Conservation (phyloP, 1,284 basidiomycete species). For the Marasmius fiardii region DNA sequence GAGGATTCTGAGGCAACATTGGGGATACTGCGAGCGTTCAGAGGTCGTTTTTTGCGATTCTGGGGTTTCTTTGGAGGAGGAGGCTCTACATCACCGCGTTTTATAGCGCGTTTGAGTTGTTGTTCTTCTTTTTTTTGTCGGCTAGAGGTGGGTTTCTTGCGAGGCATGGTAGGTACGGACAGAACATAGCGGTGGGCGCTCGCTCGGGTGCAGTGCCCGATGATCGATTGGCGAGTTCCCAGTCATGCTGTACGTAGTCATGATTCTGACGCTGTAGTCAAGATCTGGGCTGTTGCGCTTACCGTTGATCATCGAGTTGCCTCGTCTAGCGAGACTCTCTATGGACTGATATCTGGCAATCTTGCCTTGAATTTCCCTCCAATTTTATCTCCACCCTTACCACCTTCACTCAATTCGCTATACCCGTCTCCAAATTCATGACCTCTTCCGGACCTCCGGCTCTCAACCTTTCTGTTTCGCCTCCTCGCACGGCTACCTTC, state of each 20-base stretch:
- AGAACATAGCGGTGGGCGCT: too few species aligned
- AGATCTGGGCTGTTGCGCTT: background rate
- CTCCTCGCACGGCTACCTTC: constrained; percentile 15
- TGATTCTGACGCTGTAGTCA: too few species aligned
- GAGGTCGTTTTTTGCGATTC: constrained; percentile 27
- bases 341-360: constrained; percentile 3
- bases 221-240: too few species aligned
- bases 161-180: constrained; percentile 35
- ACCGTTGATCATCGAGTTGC: background rate
- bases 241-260: too few species aligned
- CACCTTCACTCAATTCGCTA: background rate
- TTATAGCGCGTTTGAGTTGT: constrained; percentile 76
- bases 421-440: constrained; percentile 6
- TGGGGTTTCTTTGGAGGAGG: constrained; percentile 32
- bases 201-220: background rate
- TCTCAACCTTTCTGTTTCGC: constrained; percentile 12
- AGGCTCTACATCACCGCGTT: constrained; percentile 66
- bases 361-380: background rate
- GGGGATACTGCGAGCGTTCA: constrained; percentile 14
- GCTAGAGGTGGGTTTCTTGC: constrained; percentile 56
- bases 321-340: constrained; percentile 3
- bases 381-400: background rate
- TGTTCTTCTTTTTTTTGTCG: constrained; percentile 72
- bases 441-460: constrained; percentile 4
- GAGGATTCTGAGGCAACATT: constrained; percentile 35